phyloP scores from a whole-genome alignment of 805 yeast genomes.

The Kuraishia capsulata region DNA sequence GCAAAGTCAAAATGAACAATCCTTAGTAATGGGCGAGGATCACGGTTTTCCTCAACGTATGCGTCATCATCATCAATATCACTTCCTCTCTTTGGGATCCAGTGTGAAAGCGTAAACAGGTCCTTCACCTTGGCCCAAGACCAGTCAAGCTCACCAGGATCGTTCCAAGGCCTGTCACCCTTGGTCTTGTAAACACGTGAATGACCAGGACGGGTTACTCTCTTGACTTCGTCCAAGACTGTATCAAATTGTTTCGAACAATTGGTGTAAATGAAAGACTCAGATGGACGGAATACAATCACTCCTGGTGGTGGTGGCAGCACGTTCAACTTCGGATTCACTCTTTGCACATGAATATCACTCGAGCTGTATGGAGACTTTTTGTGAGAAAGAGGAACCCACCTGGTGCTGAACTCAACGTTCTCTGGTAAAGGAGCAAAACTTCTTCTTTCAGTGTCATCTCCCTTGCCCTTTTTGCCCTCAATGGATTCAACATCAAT shows the following conservation, averaged over 20 bases:
- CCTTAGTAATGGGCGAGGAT: constrained; percentile 57
- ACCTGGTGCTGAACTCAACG: constrained; percentile 43
- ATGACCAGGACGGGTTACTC: constrained; percentile 52
- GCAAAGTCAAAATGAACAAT: constrained; percentile 78
- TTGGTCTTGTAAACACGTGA: constrained; percentile 24
- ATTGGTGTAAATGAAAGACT: constrained; percentile 77
- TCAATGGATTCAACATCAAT: constrained; percentile 1
- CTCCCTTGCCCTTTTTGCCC: neutral
- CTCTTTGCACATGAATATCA: constrained; percentile 20
- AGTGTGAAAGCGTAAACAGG: neutral
- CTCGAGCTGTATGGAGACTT: constrained; percentile 9
- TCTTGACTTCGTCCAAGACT: constrained; percentile 58
- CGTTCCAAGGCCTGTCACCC: constrained; percentile 84
- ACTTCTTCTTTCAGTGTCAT: neutral
- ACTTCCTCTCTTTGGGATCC: constrained; percentile 9
- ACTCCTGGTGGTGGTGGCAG: constrained; percentile 88
- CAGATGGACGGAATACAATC: constrained; percentile 73
- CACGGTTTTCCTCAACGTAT: constrained; percentile 16
- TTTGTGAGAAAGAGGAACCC: constrained; percentile 55
- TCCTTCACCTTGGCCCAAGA: constrained; percentile 10
- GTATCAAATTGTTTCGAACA: constrained; percentile 64
- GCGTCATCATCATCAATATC: constrained; percentile 17
- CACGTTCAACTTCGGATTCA: constrained; percentile 51
- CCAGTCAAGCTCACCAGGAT: constrained; percentile 57
- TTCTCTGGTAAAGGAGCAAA: constrained; percentile 3